Conservation (phyloP, 306 rosid genomes). For the Bauhinia variegata region DNA sequence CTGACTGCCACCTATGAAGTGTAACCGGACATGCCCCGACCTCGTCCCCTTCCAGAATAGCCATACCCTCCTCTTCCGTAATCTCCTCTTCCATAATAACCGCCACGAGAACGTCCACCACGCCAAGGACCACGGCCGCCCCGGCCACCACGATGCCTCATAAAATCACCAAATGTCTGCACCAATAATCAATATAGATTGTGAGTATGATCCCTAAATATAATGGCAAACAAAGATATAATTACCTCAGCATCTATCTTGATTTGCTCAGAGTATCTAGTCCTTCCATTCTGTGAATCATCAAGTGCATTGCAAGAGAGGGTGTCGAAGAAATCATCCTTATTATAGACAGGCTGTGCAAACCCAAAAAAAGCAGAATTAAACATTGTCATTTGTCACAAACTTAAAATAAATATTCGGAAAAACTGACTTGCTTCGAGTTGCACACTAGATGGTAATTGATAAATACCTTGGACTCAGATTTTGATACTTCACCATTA, state of each 20-base stretch:
- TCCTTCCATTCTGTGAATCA: constrained; percentile 74
- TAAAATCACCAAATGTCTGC: constrained; percentile 89
- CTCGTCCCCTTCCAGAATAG: constrained; percentile 76
- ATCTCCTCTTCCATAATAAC: constrained; percentile 79
- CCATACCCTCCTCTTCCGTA: too few relatives aligned
- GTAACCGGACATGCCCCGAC: constrained; percentile 54
- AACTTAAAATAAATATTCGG: neutral
- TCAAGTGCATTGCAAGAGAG: constrained; percentile 59
- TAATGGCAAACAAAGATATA: neutral
- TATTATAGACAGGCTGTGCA: constrained; percentile 72
- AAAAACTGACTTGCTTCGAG: constrained; percentile 9
- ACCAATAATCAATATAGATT: constrained; percentile 36
- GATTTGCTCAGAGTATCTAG: constrained; percentile 78
- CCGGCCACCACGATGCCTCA: constrained; percentile 79
- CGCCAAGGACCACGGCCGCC: constrained; percentile 77
- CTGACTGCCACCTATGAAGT: constrained; percentile 38
- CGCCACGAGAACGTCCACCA: constrained; percentile 79
- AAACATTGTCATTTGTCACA: constrained; percentile 11
- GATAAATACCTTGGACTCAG: constrained; percentile 60
- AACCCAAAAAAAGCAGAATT: constrained; percentile 32
- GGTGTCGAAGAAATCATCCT: constrained; percentile 91
- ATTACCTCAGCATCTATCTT: constrained; percentile 87
- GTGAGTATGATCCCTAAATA: constrained; percentile 28
- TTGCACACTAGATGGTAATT: constrained; percentile 22
- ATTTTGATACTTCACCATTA: constrained; percentile 49